Conservation (phyloP, 2,329 filamentous ascomycete genomes). For the Fusarium bactridioides region DNA sequence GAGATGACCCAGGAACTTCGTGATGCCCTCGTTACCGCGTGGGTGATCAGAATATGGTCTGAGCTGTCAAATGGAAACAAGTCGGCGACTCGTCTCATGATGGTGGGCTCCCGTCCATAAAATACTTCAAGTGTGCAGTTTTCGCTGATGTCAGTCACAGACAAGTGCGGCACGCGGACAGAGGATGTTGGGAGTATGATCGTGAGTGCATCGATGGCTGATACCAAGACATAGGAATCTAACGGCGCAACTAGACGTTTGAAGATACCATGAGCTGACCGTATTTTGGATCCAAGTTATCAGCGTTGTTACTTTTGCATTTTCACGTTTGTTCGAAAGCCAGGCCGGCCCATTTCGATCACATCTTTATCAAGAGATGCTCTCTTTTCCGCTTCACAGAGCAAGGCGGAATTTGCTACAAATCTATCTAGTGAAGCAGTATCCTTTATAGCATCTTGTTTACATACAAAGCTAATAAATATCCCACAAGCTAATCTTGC, state of each 20-base stretch:
- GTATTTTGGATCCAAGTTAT: neutral
- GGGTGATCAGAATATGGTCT: conserved; percentile 48
- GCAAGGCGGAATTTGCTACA: neutral
- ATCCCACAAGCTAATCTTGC: conserved; percentile 95
- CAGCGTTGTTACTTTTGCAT: neutral
- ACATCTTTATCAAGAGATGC: neutral
- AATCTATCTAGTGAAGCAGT: neutral
- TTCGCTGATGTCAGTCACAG: conserved; percentile 22
- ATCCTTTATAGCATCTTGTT: neutral
- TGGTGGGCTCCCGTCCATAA: conserved; percentile 13
- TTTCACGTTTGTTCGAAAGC: neutral
- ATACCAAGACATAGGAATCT: neutral
- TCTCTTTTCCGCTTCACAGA: neutral
- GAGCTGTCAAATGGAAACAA: conserved; percentile 46
- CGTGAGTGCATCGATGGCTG: neutral
- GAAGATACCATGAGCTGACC: neutral
- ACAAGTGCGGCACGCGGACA: conserved; percentile 17
- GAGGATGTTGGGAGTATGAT: conserved; percentile 3
- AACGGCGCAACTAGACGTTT: neutral
- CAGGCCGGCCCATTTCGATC: neutral
- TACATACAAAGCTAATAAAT: conserved; percentile 68
- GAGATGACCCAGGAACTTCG: conserved; percentile 41
- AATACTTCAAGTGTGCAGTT: neutral
- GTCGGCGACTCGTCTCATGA: conserved; percentile 21
- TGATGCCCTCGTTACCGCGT: conserved; percentile 48